Evolutionary conservation across 352 stramenopile genomes (phyloP).

Genomic region (Phytophthora fragariae): DNA sequence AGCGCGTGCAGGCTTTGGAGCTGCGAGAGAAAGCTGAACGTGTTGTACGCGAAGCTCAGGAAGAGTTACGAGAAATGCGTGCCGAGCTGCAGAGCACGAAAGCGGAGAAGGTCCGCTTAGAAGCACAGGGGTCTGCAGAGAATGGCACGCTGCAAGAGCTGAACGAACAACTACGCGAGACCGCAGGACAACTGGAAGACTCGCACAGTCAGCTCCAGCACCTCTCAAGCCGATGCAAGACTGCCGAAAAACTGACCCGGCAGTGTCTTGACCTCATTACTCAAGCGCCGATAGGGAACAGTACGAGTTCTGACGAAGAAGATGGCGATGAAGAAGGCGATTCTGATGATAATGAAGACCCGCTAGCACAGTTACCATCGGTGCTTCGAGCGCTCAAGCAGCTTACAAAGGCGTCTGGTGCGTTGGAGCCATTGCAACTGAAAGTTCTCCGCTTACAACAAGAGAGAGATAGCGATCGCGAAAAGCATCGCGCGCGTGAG

Average conservation of each 20-base stretch:
- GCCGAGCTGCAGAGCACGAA: conserved; percentile 41
- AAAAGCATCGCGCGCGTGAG: conserved; percentile 48
- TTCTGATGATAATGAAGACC: conserved; percentile 20
- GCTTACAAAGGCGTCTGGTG: conserved; percentile 25
- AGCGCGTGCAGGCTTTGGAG: conserved; percentile 45
- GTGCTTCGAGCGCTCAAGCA: conserved; percentile 34
- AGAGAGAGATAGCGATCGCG: conserved; percentile 52
- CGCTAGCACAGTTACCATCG: conserved; percentile 21
- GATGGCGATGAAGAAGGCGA: conserved; percentile 13
- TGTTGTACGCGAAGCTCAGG: conserved; percentile 33
- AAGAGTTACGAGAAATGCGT: conserved; percentile 48
- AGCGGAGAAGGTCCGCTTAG: conserved; percentile 52
- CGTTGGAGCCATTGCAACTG: conserved; percentile 58
- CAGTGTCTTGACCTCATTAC: conserved; percentile 46
- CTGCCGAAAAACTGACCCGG: conserved; percentile 26
- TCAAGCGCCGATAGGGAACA: conserved; percentile 7
- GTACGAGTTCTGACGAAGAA: conserved; percentile 15
- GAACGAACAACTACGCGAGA: conserved; percentile 61
- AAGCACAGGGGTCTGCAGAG: conserved; percentile 58
- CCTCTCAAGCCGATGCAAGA: conserved; percentile 45
- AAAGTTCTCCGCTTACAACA: conserved; percentile 56
- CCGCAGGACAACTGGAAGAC: conserved; percentile 46
- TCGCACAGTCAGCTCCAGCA: conserved; percentile 41
- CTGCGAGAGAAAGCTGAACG: conserved; percentile 36
- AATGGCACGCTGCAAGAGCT: conserved; percentile 61